These are phyloP conservation scores for Kockovaella imperatae DNA, from an alignment of 768 basidiomycete genomes.

Conservation along the genomic window DNA sequence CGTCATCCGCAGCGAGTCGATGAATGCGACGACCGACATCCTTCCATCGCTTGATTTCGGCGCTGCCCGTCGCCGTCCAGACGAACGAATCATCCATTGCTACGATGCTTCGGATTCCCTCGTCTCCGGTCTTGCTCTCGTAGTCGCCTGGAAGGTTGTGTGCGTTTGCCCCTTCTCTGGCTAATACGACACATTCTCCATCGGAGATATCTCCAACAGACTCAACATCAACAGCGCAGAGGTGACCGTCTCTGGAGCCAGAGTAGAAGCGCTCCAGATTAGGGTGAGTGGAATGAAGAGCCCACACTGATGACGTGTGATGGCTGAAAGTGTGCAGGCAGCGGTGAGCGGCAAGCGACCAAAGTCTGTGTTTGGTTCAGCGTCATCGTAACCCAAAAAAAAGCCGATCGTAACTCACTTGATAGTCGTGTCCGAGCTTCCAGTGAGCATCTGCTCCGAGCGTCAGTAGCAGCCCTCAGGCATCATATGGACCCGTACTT, in stretches of 20 bases:
- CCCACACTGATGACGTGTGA: slow-evolving; percentile 86
- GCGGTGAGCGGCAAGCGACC: slow-evolving; percentile 78
- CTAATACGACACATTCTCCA: slow-evolving; percentile 79
- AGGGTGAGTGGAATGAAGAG: slow-evolving; percentile 78
- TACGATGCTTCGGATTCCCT: slow-evolving; percentile 74
- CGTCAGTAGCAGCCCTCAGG: not conserved
- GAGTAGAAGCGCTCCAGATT: slow-evolving; percentile 85
- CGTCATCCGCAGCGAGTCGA: slow-evolving; percentile 11
- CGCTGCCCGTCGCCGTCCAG: slow-evolving; percentile 83
- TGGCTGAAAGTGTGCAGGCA: slow-evolving; percentile 94
- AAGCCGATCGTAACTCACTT: slow-evolving; percentile 22
- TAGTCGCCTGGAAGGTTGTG: slow-evolving; percentile 15
- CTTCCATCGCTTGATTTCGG: slow-evolving; percentile 73
- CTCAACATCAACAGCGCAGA: slow-evolving; percentile 87
- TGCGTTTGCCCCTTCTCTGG: slow-evolving; percentile 43
- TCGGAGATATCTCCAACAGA: slow-evolving; percentile 70
- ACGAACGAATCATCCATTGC: slow-evolving; percentile 73
- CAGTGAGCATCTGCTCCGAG: slow-evolving; percentile 38
- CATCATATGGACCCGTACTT: slow-evolving; percentile 40
- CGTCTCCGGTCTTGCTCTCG: slow-evolving; percentile 52
- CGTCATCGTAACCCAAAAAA: not conserved
- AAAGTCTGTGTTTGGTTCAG: slow-evolving; percentile 64
- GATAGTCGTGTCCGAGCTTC: slow-evolving; percentile 45
- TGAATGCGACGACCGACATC: slow-evolving; percentile 47
- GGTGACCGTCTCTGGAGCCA: slow-evolving; percentile 77